Base-by-base conservation (phyloP, 371 early-diverging fungal genomes). In the Choanephora cucurbitarum region DNA sequence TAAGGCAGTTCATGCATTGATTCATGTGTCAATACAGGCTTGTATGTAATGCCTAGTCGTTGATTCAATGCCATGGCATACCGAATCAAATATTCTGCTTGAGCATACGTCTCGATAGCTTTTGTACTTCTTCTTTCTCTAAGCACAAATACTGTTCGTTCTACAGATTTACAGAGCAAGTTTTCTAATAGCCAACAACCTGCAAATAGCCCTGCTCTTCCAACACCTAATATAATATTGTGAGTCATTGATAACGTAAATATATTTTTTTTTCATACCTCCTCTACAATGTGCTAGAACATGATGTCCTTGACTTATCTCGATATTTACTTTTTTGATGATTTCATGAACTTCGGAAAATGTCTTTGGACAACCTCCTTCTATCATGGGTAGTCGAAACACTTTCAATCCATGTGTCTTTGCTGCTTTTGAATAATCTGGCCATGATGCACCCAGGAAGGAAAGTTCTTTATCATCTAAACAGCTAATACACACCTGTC, bases 201-300 rank as follows among this genome's bases (percentile, higher is more conserved):
- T 4, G 89, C 91, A 44, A 91, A 77, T 34, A 91, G 58, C 3
- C 90, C 91, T 8, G 91, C 91, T 34, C 91, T 69, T 13, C 91
- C 91, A 11, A 91, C 86, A 39, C 91, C 90, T 85, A 51, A 11
- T n/a, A 37, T 9, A 44, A 46, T n/a, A n/a, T n/a, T n/a, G 9
- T 1, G 13, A 23, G 6, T 23, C 17, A 28, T 44, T n/a, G n/a
- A n/a, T 40, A 23, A 18, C 32, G 21, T 32, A 39, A 13, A 22
- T 19, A 14, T 2, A 3, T 17, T 45, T 28, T 0, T 17, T 32
- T 8, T 34, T 19, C 58, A 55, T 72, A 86, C 91, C 92, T 58
- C 91, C 92, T 55, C 91, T 75, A 56, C 92, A 92, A 59, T 92
- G 92, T 5, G 82, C 80, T 46, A 92, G 67, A 0, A 91, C 84